Evolutionary conservation across 2,329 filamentous ascomycete genomes (phyloP), one percentile per base, ranked within the genome.

Genomic region (Thermothelomyces thermophilus): DNA sequence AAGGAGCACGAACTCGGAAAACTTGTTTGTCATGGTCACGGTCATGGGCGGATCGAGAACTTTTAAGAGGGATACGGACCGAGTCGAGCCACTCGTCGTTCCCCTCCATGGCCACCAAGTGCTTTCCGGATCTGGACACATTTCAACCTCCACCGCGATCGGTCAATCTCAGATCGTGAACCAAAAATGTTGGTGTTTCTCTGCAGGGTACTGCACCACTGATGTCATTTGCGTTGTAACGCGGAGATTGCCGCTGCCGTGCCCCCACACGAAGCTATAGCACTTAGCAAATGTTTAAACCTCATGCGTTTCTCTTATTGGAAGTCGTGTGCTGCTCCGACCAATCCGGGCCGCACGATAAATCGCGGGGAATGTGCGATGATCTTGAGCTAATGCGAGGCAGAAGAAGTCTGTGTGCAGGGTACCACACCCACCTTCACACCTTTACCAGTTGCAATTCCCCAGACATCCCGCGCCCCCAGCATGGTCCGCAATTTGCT

Each of bases 281-380:
- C 36, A 36, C 47, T 61, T 61, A 61, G 52, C 58, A 56, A 60
- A 61, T 60, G 41, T 26, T 43, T 46, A 61, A 55, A 61, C 54
- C 54, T 61, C 50, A 61, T 56, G 26, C 24, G 35, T 47, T 54
- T 28, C 45, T 54, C 51, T 41, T 42, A 58, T 60, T 61, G 59
- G 59, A 33, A 35, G 36, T 10, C 16, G 22, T 19, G 13, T 22
- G 20, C 33, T n/a, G n/a, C 14, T 20, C 14, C 50, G 50, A 34
- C 57, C 51, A 56, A 55, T 55, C 52, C 37, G n/a, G 41, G 31
- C 16, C 14, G 24, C 26, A 26, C 28, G 54, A 57, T 54, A 53
- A 26, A 40, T 43, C 54, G 53, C 54, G 55, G 58, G 57, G 55
- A 56, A 59, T 42, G 20, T 19, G 44, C 31, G 57, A 55, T 54